Evolutionary conservation across 2,329 filamentous ascomycete species (phyloP), one percentile per base, ranked within the genome.

Genomic region (Didymella arachidicola): DNA sequence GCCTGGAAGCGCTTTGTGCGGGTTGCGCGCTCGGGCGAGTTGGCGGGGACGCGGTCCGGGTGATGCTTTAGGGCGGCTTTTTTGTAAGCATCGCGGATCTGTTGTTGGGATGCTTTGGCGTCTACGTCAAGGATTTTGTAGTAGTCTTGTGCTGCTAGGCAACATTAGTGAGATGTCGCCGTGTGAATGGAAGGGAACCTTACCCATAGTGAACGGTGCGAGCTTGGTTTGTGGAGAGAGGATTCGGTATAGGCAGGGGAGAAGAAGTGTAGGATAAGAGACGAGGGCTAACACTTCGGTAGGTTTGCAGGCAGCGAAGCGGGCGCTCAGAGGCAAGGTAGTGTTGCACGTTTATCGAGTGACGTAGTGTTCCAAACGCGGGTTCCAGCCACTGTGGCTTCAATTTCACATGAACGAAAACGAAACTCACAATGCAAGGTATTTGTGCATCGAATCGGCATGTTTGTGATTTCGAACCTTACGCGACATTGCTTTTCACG

Each of bases 61-160:
- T 98, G 94, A 64, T 91, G 93, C 79, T 95, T 96, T 44, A 98
- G 83, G 5, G 94, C 94, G 70, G 91, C 91, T 74, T 90, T 89
- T 77, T 99, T 99, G 83, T 98, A 99, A 49, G 93, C 95, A 83
- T 92, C 90, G 69, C 94, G 90, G 73, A 99, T 89, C 76, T 98
- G 90, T 71, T 93, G 87, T 59, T 88, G 86, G 0, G 87, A 90
- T 32, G 94, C 93, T 67, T 84, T 89, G 34, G 91, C 85, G 50
- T 88, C 75, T 60, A 97, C 78, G 63, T 89, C 89, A 48, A 97
- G 87, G 42, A 71, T 59, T 45, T 67, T 69, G 56, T 74, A 60
- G 42, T 60, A 60, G 57, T 60, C 57, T 47, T 47, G 46, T 12
- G 52, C 43, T 52, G 57, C 46, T 43, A 34, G 18, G 25, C 5